Percentiles rank a stretch among this genome's conserved stretches.
phyloP scores from a whole-genome alignment of 148 eudicot species.

The Euryodendron excelsum region DNA sequence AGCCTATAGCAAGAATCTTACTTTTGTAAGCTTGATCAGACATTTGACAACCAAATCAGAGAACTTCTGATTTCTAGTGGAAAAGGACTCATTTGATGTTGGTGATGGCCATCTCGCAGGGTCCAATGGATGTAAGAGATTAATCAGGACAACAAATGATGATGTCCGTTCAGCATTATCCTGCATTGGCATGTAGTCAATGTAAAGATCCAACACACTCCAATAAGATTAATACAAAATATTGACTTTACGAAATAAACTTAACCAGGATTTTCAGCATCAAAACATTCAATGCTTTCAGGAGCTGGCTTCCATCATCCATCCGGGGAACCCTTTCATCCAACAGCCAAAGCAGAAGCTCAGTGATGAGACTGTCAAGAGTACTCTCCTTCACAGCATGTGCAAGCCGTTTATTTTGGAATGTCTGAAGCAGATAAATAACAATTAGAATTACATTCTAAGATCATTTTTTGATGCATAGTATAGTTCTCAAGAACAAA shows the following conservation, averaged over 20 bases:
- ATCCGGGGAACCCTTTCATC: conserved; percentile 94
- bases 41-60: conserved; percentile 97
- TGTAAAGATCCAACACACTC: background rate
- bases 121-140: conserved; percentile 78
- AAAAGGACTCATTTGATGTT: conserved; percentile 65
- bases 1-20: conserved; percentile 14
- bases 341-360: conserved; percentile 97
- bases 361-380: conserved; percentile 77
- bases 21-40: conserved; percentile 94
- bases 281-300: conserved; percentile 92
- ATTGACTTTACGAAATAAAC: background rate
- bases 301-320: conserved; percentile 96
- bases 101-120: conserved; percentile 90
- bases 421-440: conserved; percentile 55
- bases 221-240: background rate
- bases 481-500: background rate
- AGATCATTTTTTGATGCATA: background rate
- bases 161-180: conserved; percentile 86
- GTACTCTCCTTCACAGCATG: conserved; percentile 89
- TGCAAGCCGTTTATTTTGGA: conserved; percentile 81
- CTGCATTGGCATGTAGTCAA: conserved; percentile 36
- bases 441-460: background rate
- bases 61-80: conserved; percentile 78
- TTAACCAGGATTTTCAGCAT: conserved; percentile 92
- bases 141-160: conserved; percentile 84